phyloP scores from a whole-genome alignment of 345 rosid genomes.

The Eucalyptus paniculata region DNA sequence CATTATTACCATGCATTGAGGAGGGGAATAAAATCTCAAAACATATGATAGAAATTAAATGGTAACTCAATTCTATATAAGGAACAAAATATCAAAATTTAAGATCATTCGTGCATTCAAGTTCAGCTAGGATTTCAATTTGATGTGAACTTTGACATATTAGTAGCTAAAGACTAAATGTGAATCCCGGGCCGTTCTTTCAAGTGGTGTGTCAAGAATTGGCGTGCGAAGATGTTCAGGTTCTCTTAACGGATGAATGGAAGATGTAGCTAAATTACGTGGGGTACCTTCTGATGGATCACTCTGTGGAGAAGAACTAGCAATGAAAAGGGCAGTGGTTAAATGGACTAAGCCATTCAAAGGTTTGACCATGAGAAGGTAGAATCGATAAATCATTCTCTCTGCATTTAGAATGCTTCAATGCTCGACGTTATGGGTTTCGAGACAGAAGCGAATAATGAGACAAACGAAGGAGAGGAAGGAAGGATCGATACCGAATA shows the following conservation, averaged over 20 bases:
- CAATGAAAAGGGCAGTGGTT: background rate
- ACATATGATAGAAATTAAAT: background rate
- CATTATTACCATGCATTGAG: background rate
- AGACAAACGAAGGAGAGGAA: too few relatives aligned
- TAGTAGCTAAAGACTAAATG: background rate
- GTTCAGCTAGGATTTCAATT: background rate
- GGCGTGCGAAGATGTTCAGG: background rate
- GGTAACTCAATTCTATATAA: background rate
- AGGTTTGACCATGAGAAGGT: background rate
- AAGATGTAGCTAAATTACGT: background rate
- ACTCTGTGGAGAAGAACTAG: background rate
- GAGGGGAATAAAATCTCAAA: background rate
- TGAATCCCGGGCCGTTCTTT: background rate
- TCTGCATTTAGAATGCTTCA: background rate
- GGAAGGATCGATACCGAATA: too few relatives aligned
- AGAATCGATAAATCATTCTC: background rate
- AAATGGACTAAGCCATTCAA: too few relatives aligned
- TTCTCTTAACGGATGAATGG: background rate
- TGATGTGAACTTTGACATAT: background rate
- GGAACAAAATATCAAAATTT: background rate
- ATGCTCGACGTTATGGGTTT: background rate
- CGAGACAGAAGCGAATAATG: too few relatives aligned
- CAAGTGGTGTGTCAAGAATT: background rate
- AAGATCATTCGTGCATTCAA: background rate
- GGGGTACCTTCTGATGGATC: background rate